A percentile compares a stretch with the other conserved stretches of the same genome.
These are phyloP conservation scores for Phascolomyces articulosus DNA, from an alignment of 371 early-diverging fungal genomes.

Conservation along the genomic window DNA sequence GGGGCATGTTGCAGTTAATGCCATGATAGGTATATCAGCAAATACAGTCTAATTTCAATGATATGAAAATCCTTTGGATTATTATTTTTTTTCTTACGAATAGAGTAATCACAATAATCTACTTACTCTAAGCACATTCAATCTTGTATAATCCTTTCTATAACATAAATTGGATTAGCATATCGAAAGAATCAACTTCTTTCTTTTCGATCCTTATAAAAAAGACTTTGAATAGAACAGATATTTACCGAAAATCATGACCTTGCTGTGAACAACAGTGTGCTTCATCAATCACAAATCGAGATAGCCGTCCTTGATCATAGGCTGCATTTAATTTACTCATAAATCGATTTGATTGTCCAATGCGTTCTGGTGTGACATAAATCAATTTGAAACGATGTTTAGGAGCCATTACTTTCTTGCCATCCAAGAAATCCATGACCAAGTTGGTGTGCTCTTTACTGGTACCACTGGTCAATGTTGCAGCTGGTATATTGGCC, in stretches of 20 bases:
- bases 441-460: slow-evolving; percentile 57
- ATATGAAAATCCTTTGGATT: not conserved
- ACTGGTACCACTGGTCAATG: slow-evolving; percentile 61
- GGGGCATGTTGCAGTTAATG: slow-evolving; percentile 90
- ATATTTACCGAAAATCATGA: slow-evolving; percentile 79
- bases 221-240: too few species aligned
- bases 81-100: slow-evolving; percentile 18
- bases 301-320: slow-evolving; percentile 51
- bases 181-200: too few species aligned
- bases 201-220: too few species aligned
- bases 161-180: not conserved
- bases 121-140: slow-evolving; percentile 43
- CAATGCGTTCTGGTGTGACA: slow-evolving; percentile 92
- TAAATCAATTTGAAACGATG: slow-evolving; percentile 66
- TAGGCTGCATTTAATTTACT: slow-evolving; percentile 68
- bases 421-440: slow-evolving; percentile 43
- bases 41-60: slow-evolving; percentile 45
- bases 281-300: slow-evolving; percentile 90
- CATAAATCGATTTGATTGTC: slow-evolving; percentile 73
- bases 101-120: not conserved
- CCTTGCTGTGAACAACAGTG: slow-evolving; percentile 86
- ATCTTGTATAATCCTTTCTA: slow-evolving; percentile 48
- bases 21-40: slow-evolving; percentile 80
- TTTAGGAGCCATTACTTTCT: slow-evolving; percentile 16
- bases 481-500: slow-evolving; percentile 69